A percentile compares a stretch with the other conserved stretches of the same genome.
Evolutionary conservation across 1,284 basidiomycete genomes (phyloP).

Genomic region (Cerrena zonata): DNA sequence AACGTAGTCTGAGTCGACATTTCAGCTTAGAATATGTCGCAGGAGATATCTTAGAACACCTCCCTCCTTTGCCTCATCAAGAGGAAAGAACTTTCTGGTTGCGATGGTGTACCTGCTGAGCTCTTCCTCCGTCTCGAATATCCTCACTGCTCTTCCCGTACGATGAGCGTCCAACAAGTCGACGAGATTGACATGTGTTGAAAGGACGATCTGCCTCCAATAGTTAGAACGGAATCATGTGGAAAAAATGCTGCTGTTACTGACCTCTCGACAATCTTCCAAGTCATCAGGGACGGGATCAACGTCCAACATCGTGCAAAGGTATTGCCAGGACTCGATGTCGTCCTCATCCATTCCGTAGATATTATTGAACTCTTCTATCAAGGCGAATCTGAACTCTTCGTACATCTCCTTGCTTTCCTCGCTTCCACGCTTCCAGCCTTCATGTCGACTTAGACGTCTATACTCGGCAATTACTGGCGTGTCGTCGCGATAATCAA

Average conservation of each 20-base stretch:
- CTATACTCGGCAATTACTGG: slow-evolving; percentile 21
- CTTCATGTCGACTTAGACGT: slow-evolving; percentile 15
- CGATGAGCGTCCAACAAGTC: slow-evolving; percentile 29
- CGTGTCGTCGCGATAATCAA: slow-evolving; percentile 17
- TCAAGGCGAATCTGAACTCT: slow-evolving; percentile 27
- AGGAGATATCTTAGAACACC: slow-evolving; percentile 27
- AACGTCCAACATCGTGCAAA: slow-evolving; percentile 24
- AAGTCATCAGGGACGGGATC: slow-evolving; percentile 13
- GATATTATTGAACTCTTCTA: slow-evolving; percentile 30
- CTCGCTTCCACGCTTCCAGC: slow-evolving; percentile 10
- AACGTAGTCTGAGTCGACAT: no score
- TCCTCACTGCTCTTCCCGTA: slow-evolving; percentile 11
- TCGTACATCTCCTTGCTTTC: background rate
- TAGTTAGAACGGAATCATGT: no score
- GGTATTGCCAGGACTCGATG: slow-evolving; percentile 27
- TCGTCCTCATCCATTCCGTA: slow-evolving; percentile 32
- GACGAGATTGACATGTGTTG: slow-evolving; percentile 34
- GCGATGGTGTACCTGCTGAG: slow-evolving; percentile 32
- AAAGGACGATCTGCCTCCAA: slow-evolving; percentile 21
- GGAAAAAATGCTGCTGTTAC: no score
- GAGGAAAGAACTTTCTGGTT: slow-evolving; percentile 34
- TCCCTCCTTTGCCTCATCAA: slow-evolving; percentile 32
- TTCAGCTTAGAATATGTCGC: slow-evolving; percentile 11
- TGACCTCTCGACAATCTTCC: slow-evolving; percentile 10
- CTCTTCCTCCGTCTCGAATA: slow-evolving; percentile 24